Percentiles rank a stretch among this genome's conserved stretches.
Conservation (phyloP, 495 filamentous ascomycete genomes). For the Evernia prunastri region DNA sequence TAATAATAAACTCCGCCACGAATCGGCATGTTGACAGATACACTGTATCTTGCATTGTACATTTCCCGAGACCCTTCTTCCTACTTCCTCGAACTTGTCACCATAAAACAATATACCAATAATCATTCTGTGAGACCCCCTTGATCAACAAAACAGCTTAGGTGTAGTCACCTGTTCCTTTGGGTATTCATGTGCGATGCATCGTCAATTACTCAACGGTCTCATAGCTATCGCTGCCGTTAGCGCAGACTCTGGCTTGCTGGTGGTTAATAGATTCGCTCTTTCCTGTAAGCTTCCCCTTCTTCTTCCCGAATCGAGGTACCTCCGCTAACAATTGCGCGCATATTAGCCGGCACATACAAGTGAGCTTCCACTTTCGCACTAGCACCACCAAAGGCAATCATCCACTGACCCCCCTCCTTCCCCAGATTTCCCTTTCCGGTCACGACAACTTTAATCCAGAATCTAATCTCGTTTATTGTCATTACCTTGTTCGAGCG, state of each 20-base stretch:
- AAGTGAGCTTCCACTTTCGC: conserved; percentile 12
- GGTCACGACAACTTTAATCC: conserved; percentile 11
- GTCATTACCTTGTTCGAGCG: background rate
- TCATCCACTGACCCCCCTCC: background rate
- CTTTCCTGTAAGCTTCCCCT: conserved; percentile 6
- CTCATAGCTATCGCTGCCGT: conserved; percentile 5
- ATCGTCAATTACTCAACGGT: conserved; percentile 8
- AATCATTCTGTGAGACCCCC: no score
- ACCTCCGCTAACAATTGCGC: background rate
- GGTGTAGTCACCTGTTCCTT: background rate
- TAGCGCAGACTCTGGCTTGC: conserved; percentile 10
- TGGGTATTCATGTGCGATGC: background rate
- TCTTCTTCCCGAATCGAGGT: no score
- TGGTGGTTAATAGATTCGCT: conserved; percentile 14
- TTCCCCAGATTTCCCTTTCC: conserved; percentile 20
- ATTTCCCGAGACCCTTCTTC: no score
- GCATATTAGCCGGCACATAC: conserved; percentile 12
- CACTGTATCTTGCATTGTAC: no score
- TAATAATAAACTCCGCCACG: no score
- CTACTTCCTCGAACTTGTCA: no score
- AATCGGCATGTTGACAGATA: no score
- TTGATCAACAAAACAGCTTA: background rate
- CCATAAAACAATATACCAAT: no score
- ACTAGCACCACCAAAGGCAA: no score
- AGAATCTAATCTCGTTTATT: conserved; percentile 8